Evolutionary conservation across 352 stramenopile genomes (phyloP).

Genomic region (Phytophthora kernoviae): DNA sequence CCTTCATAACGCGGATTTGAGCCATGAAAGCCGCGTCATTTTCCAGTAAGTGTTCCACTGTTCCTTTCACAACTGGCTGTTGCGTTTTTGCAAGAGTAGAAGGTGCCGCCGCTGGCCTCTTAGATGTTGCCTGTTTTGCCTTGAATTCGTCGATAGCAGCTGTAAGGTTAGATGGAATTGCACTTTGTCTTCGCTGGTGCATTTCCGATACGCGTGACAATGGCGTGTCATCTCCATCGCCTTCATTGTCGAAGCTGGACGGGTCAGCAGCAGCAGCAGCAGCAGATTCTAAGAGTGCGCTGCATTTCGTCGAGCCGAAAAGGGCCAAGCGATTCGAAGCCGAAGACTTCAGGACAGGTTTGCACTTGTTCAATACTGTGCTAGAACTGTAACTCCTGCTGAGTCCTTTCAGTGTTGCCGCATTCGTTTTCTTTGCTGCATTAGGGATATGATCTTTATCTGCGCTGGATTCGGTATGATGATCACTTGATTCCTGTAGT

Average conservation of each 20-base stretch:
- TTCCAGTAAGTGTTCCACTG: constrained; percentile 71
- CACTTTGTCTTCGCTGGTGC: constrained; percentile 16
- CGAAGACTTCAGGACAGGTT: constrained; percentile 28
- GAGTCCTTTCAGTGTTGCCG: constrained; percentile 25
- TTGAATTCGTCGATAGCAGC: constrained; percentile 6
- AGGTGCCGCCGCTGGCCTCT: constrained; percentile 12
- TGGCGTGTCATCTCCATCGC: not conserved
- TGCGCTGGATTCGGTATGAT: not conserved
- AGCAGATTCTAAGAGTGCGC: constrained; percentile 18
- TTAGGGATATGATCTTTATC: not conserved
- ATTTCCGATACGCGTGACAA: not conserved
- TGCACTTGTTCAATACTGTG: constrained; percentile 14
- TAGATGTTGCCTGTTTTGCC: constrained; percentile 4
- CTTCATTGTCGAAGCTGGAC: constrained; percentile 1
- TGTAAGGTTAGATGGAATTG: not conserved
- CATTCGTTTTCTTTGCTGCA: constrained; percentile 22
- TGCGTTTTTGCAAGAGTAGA: not conserved
- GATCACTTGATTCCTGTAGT: not conserved
- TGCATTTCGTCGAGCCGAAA: constrained; percentile 32
- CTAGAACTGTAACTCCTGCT: constrained; percentile 23
- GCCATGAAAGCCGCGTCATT: constrained; percentile 67
- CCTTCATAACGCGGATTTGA: constrained; percentile 59
- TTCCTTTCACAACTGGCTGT: constrained; percentile 33
- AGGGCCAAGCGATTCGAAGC: constrained; percentile 25
- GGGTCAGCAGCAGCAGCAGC: not conserved